Base-by-base conservation (phyloP, 805 yeast genomes). In the Candida methanosorbosa region DNA sequence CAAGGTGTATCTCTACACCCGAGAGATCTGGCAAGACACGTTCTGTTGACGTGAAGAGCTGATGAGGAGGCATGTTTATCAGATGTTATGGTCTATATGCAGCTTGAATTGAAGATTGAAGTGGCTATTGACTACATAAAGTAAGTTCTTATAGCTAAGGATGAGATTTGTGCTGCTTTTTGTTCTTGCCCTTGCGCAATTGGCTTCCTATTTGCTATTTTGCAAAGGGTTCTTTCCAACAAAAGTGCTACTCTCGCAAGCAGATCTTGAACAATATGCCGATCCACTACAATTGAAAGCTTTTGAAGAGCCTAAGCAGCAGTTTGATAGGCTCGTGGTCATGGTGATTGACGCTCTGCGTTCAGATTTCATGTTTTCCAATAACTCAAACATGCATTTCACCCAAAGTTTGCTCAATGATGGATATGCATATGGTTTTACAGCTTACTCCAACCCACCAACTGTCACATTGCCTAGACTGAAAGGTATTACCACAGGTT, bases 281-380 rank as follows among this genome's bases (percentile, higher is more conserved):
- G 24, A 54, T 45, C n/a, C 45, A 33, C 15, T 42, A 37, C 42
- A 66, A 37, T 22, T 52, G 39, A 57, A 13, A 44, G 59, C 29
- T 27, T 47, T 13, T 33, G 42, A 26, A 12, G 48, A 48, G 6
- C 56, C 56, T 5, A 29, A 46, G 8, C 63, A 75, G 1, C 68
- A 67, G 38, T 90, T 84, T 49, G 70, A 75, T 33, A 79, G 75
- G 45, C 56, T 87, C 16, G 74, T 92, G 0, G 54, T 92, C 17
- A 78, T 92, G 74, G 90, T 92, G 2, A 81, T 92, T 9, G 99
- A 92, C 59, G 98, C 98, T 2, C 62, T 92, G 63, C 63, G 99
- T 43, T 68, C 92, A 15, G 99, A 92, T 52, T 90, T 88, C 54
- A 57, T 87, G 57, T 90, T 73, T 49, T 70, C 82, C 2, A 61